Evolutionary conservation across 2,329 filamentous ascomycete species (phyloP).

Genomic region (Ambrosiella xylebori): DNA sequence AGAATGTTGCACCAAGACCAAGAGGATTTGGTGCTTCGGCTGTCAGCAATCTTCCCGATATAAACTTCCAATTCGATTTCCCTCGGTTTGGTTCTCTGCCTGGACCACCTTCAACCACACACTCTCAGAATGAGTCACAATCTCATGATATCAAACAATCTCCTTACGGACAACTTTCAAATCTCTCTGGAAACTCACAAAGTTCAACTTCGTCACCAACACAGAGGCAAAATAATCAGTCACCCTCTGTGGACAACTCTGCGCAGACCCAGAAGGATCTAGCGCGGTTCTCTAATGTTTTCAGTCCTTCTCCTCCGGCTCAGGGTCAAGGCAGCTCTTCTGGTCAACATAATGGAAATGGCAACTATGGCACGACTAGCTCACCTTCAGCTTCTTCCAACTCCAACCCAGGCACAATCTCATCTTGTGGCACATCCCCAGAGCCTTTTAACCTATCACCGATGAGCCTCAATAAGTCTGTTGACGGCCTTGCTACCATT

Average conservation of each 20-base stretch:
- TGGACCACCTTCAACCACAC: slow-evolving; percentile 20
- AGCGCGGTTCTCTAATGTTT: slow-evolving; percentile 8
- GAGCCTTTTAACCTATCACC: slow-evolving; percentile 61
- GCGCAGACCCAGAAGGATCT: slow-evolving; percentile 2
- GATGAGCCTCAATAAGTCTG: slow-evolving; percentile 38
- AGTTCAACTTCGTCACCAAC: not conserved
- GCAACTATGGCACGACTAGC: slow-evolving; percentile 35
- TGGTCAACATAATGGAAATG: not conserved
- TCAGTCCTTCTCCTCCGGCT: slow-evolving; percentile 1
- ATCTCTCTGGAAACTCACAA: not conserved
- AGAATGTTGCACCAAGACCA: slow-evolving; percentile 19
- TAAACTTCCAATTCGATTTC: slow-evolving; percentile 90
- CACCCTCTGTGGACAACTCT: not conserved
- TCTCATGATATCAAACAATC: not conserved
- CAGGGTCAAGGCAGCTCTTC: slow-evolving; percentile 2
- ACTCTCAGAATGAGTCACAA: slow-evolving; percentile 13
- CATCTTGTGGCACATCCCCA: slow-evolving; percentile 60
- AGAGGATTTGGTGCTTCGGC: slow-evolving; percentile 28
- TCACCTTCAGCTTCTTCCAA: slow-evolving; percentile 48
- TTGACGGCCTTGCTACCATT: slow-evolving; percentile 46
- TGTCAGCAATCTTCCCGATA: slow-evolving; percentile 46
- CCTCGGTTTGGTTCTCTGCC: slow-evolving; percentile 74
- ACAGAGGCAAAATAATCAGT: not conserved
- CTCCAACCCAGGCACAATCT: slow-evolving; percentile 40
- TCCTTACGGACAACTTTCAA: not conserved